Percentiles rank a stretch among this genome's conserved stretches.
Evolutionary conservation across 306 rosid genomes (phyloP).

Genomic region (Oemleria cerasiformis): DNA sequence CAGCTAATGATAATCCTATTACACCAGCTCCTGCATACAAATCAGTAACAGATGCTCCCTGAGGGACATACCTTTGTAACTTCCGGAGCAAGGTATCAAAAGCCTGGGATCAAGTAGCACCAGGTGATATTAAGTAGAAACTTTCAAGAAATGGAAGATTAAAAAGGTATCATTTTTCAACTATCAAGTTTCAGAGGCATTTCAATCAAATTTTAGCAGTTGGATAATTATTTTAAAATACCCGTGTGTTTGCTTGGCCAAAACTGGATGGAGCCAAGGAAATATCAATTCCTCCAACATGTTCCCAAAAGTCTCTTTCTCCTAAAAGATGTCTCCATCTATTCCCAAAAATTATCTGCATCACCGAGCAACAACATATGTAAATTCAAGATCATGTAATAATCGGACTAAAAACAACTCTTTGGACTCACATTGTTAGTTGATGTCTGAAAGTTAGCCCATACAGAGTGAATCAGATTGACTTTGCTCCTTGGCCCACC

Average conservation of each 20-base stretch:
- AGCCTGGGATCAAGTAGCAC: conserved; percentile 50
- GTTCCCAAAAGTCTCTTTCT: conserved; percentile 92
- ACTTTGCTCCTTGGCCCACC: conserved; percentile 68
- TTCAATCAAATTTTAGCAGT: background rate
- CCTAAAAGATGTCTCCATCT: conserved; percentile 95
- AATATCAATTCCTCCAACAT: conserved; percentile 87
- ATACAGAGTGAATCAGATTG: conserved; percentile 88
- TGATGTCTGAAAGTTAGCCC: conserved; percentile 98
- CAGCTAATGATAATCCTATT: conserved; percentile 89
- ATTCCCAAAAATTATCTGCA: conserved; percentile 93
- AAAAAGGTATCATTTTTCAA: background rate
- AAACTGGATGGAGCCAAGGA: conserved; percentile 92
- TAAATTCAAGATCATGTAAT: conserved; percentile 2
- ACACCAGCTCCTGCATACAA: conserved; percentile 97
- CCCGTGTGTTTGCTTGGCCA: conserved; percentile 98
- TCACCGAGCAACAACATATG: conserved; percentile 26
- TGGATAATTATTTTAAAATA: conserved; percentile 26
- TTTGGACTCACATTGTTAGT: conserved; percentile 69
- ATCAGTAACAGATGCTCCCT: conserved; percentile 83
- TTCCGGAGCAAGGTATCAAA: conserved; percentile 78
- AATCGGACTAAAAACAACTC: background rate
- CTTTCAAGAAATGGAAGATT: conserved; percentile 7
- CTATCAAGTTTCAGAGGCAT: conserved; percentile 2
- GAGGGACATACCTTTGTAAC: conserved; percentile 84
- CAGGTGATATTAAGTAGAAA: conserved; percentile 1